Percentiles rank a stretch among this genome's conserved stretches.
These are phyloP conservation scores for Kodamaea jinghongensis DNA, from an alignment of 805 yeast genomes.

Conservation along the genomic window DNA sequence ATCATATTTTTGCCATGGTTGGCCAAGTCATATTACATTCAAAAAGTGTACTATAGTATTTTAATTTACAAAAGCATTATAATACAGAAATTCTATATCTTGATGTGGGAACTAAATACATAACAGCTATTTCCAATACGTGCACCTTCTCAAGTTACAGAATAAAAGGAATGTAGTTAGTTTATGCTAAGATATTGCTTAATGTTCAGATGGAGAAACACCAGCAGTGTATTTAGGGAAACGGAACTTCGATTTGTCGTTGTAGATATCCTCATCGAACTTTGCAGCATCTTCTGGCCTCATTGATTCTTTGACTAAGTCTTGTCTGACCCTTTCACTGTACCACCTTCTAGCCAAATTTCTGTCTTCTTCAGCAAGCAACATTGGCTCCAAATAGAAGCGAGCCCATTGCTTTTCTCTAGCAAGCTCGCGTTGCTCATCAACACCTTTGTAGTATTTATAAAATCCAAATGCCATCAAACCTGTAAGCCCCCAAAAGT, in stretches of 20 bases:
- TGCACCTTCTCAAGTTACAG: no score
- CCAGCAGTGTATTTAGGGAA: slow-evolving; percentile 45
- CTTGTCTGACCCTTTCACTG: slow-evolving; percentile 68
- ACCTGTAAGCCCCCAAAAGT: slow-evolving; percentile 62
- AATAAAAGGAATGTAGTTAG: no score
- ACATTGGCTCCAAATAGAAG: slow-evolving; percentile 65
- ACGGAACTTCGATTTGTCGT: slow-evolving; percentile 44
- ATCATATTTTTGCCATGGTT: no score
- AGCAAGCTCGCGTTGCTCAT: slow-evolving; percentile 70
- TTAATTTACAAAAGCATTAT: no score
- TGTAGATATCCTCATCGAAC: slow-evolving; percentile 42
- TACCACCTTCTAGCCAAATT: slow-evolving; percentile 67
- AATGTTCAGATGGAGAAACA: slow-evolving; percentile 30
- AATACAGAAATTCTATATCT: no score
- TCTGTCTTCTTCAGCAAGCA: slow-evolving; percentile 81
- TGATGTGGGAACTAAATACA: no score
- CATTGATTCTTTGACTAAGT: slow-evolving; percentile 44
- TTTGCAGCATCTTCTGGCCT: slow-evolving; percentile 36
- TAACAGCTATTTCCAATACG: no score
- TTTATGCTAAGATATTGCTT: background rate
- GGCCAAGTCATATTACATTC: no score
- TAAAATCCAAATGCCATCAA: slow-evolving; percentile 73
- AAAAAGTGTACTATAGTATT: no score
- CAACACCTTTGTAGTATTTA: slow-evolving; percentile 59
- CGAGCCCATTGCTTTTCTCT: slow-evolving; percentile 81